Conservation (phyloP, 1,139 yeast species). For the Meyerozyma sp. region DNA sequence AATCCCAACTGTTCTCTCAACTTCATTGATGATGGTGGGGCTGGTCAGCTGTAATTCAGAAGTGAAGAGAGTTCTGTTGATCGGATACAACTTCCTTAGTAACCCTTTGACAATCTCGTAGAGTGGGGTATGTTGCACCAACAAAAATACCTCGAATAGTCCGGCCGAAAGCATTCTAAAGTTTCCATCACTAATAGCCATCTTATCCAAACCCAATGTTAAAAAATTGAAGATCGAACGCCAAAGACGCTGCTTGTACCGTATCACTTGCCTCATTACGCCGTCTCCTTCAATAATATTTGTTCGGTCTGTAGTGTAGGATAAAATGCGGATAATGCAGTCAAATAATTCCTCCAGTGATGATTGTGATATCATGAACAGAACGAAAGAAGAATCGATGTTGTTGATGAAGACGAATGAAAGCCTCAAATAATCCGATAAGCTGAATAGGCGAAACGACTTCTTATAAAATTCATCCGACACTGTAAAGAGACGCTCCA, state of each 20-base stretch:
- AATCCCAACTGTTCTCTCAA: slow-evolving; percentile 28
- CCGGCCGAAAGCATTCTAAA: slow-evolving; percentile 23
- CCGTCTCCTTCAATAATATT: slow-evolving; percentile 27
- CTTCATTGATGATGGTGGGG: slow-evolving; percentile 25
- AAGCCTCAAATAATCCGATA: slow-evolving; percentile 32
- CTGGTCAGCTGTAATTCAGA: slow-evolving; percentile 23
- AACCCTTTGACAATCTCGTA: slow-evolving; percentile 20
- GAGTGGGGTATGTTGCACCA: slow-evolving; percentile 28
- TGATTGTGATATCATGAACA: slow-evolving; percentile 18
- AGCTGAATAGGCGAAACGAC: slow-evolving; percentile 18
- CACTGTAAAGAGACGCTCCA: slow-evolving; percentile 25
- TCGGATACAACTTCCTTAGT: slow-evolving; percentile 24
- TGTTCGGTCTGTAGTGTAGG: slow-evolving; percentile 27
- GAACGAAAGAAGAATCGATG: slow-evolving; percentile 18
- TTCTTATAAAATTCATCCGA: slow-evolving; percentile 22
- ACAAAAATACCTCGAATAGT: slow-evolving; percentile 29
- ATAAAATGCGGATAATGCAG: slow-evolving; percentile 22
- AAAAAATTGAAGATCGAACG: slow-evolving; percentile 25
- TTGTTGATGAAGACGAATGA: slow-evolving; percentile 25
- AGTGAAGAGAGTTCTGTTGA: slow-evolving; percentile 24
- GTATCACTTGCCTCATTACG: slow-evolving; percentile 31
- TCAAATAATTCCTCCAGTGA: slow-evolving; percentile 25
- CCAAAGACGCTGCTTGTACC: slow-evolving; percentile 25
- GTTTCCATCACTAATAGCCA: slow-evolving; percentile 30
- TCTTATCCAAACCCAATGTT: slow-evolving; percentile 19